These are phyloP conservation scores for Tulasnella calospora DNA, from an alignment of 768 basidiomycete species.

Conservation along the genomic window DNA sequence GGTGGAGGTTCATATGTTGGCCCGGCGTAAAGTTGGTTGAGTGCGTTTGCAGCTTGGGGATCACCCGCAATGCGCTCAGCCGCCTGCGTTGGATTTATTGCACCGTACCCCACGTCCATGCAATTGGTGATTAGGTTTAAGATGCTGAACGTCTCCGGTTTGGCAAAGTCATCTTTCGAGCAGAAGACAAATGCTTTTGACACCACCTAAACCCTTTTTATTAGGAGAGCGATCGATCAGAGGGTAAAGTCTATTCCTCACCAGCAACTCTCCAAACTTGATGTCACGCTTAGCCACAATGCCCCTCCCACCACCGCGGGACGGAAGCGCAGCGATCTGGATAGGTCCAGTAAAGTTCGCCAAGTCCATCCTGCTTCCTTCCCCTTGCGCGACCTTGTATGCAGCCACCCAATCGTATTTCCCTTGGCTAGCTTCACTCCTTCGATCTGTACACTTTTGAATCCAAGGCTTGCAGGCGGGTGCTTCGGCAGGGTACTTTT, in stretches of 20 bases:
- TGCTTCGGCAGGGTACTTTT: neutral
- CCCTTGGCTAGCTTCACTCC: neutral
- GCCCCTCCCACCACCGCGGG: constrained; percentile 27
- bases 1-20: neutral
- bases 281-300: constrained; percentile 24
- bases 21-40: constrained; percentile 13
- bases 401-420: constrained; percentile 13
- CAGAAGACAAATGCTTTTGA: neutral
- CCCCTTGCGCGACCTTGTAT: neutral
- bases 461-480: constrained; percentile 6
- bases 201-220: neutral
- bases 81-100: neutral
- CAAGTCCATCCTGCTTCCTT: neutral
- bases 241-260: too few relatives aligned
- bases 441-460: neutral
- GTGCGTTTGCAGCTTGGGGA: neutral
- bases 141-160: neutral
- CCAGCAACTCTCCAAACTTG: constrained; percentile 15
- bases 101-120: neutral
- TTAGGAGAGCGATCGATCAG: neutral
- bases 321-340: constrained; percentile 1
- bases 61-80: neutral
- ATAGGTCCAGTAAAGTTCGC: constrained; percentile 24
- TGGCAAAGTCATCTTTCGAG: neutral
- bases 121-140: neutral